Evolutionary conservation across 1,284 basidiomycete species (phyloP).

Genomic region (Exobasidium rhododendri): DNA sequence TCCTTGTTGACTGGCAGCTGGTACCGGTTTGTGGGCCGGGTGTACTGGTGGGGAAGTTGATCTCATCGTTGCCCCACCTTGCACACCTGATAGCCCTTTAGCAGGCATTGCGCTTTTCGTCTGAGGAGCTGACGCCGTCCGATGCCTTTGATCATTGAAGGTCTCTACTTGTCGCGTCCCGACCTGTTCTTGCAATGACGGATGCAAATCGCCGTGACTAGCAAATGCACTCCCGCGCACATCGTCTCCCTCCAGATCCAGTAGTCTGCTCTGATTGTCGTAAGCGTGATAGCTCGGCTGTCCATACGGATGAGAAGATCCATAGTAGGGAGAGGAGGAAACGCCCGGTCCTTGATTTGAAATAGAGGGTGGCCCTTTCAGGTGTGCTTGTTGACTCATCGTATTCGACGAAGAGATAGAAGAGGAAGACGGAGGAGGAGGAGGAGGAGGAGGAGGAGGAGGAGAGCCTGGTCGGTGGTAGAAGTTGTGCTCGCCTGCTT

Average conservation of each 20-base stretch:
- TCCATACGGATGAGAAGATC: constrained; percentile 6
- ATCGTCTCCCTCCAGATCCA: constrained; percentile 8
- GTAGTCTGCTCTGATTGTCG: neutral
- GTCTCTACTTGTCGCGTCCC: neutral
- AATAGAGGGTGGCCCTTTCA: neutral
- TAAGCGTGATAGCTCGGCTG: constrained; percentile 22
- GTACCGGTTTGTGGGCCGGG: neutral
- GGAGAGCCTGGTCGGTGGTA: constrained; percentile 17
- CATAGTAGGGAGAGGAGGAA: neutral
- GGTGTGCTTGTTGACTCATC: neutral
- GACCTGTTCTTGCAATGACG: neutral
- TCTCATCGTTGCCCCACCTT: neutral
- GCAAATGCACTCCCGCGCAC: constrained; percentile 2
- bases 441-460: neutral
- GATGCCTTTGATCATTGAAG: neutral
- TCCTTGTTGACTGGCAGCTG: neutral
- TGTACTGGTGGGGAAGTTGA: neutral
- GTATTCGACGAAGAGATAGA: neutral
- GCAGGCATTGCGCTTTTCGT: neutral
- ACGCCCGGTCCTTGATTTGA: neutral
- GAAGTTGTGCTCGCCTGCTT: constrained; percentile 3
- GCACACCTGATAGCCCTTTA: neutral
- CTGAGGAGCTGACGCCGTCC: neutral
- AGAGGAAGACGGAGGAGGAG: no score
- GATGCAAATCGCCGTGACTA: neutral